A percentile compares a stretch with the other conserved stretches of the same genome.
phyloP scores from a whole-genome alignment of 768 basidiomycete species.

The Phlebiopsis flavidoalba region DNA sequence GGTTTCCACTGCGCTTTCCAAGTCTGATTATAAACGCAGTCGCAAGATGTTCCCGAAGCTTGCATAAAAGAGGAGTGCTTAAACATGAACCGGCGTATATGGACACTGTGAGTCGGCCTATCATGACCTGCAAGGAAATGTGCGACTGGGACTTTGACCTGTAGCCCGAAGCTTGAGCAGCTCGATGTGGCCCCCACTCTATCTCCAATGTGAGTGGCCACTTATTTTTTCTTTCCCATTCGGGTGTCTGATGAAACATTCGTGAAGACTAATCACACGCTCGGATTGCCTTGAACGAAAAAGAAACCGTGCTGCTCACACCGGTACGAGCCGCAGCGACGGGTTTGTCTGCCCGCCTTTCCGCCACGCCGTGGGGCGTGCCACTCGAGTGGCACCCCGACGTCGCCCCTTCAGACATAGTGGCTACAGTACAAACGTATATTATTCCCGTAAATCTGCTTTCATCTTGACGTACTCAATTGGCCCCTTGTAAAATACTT shows the following conservation, averaged over 20 bases:
- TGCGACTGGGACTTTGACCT: not conserved
- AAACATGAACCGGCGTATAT: not conserved
- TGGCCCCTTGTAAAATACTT: slow-evolving; percentile 45
- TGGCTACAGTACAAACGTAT: not conserved
- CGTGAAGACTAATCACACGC: not conserved
- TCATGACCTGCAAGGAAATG: not conserved
- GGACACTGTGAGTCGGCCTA: not conserved
- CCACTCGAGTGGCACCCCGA: too few relatives aligned
- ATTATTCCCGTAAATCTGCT: not conserved
- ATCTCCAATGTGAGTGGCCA: too few relatives aligned
- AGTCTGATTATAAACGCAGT: not conserved
- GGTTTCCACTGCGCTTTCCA: not conserved
- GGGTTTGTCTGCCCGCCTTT: too few relatives aligned
- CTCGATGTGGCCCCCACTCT: not conserved
- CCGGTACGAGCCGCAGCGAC: too few relatives aligned
- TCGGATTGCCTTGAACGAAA: not conserved
- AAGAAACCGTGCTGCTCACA: not conserved
- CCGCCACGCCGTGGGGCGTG: too few relatives aligned
- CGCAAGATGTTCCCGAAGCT: not conserved
- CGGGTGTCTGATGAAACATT: too few relatives aligned
- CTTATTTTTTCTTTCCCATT: too few relatives aligned
- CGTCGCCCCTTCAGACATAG: not conserved
- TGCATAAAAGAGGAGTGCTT: not conserved
- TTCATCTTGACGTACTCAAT: slow-evolving; percentile 55
- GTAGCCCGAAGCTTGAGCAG: not conserved